Conservation (phyloP, 2,329 filamentous ascomycete genomes). For the Aspergillus pseudoterreus region DNA sequence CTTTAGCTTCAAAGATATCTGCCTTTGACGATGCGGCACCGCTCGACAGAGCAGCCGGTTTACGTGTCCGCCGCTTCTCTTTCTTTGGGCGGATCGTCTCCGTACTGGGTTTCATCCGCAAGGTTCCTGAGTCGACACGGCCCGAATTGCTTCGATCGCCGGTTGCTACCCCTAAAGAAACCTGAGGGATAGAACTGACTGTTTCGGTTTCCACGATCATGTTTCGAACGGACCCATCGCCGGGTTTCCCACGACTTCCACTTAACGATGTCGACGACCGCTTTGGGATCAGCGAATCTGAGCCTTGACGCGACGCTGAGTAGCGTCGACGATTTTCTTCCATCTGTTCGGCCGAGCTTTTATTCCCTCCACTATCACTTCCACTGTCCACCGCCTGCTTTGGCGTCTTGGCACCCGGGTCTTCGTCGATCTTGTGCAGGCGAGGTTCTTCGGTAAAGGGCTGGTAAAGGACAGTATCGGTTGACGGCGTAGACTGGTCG, state of each 20-base stretch:
- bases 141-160: constrained; percentile 56
- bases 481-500: constrained; percentile 65
- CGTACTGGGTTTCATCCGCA: constrained; percentile 84
- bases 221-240: constrained; percentile 73
- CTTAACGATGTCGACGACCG: constrained; percentile 66
- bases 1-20: constrained; percentile 96
- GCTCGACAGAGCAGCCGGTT: constrained; percentile 56
- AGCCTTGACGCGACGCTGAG: constrained; percentile 39
- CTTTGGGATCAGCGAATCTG: constrained; percentile 56
- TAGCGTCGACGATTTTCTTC: constrained; percentile 35
- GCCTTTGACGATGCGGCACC: constrained; percentile 81
- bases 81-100: constrained; percentile 95
- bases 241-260: constrained; percentile 59
- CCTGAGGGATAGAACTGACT: constrained; percentile 83
- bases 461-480: constrained; percentile 38
- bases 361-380: constrained; percentile 49
- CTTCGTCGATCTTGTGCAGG: constrained; percentile 34
- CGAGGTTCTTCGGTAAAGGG: constrained; percentile 33
- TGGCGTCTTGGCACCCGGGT: constrained; percentile 37
- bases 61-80: constrained; percentile 81
- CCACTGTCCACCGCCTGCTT: constrained; percentile 57
- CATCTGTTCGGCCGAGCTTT: constrained; percentile 30
- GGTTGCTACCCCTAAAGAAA: constrained; percentile 63
- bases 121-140: constrained; percentile 63
- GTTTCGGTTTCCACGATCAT: constrained; percentile 99